A percentile compares a stretch with the other conserved stretches of the same genome.
These are phyloP conservation scores for Fusarium penzigii DNA, from an alignment of 2,329 filamentous ascomycete genomes.

Conservation along the genomic window DNA sequence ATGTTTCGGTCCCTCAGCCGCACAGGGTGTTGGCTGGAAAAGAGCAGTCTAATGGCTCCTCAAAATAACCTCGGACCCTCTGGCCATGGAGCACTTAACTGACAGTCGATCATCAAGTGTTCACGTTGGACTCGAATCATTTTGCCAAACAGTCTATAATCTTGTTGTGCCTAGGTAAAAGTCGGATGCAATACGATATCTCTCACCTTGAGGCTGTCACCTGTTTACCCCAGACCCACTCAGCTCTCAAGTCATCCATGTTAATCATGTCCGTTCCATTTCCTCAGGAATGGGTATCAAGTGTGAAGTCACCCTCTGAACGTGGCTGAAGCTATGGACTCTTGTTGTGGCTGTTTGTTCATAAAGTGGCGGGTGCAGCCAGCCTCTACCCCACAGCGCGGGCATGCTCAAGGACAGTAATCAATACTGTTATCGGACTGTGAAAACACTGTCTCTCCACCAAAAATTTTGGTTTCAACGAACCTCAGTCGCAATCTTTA, in stretches of 20 bases:
- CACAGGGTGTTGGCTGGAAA: too few species aligned
- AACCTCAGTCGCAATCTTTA: slow-evolving; percentile 9
- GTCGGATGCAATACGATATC: background rate
- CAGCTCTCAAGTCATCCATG: slow-evolving; percentile 2
- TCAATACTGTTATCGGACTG: background rate
- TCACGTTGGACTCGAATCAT: too few species aligned
- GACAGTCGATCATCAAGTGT: too few species aligned
- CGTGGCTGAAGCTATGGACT: slow-evolving; percentile 3
- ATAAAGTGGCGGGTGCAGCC: slow-evolving; percentile 1
- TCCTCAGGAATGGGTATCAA: slow-evolving; percentile 2
- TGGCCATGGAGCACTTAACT: too few species aligned
- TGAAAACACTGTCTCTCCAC: slow-evolving; percentile 16
- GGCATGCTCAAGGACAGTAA: background rate
- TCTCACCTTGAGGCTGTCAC: slow-evolving; percentile 5
- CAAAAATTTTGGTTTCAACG: slow-evolving; percentile 23
- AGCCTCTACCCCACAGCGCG: slow-evolving; percentile 2
- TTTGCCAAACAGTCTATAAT: too few species aligned
- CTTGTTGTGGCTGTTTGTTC: background rate
- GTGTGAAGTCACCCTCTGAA: too few species aligned
- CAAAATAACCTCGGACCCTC: too few species aligned
- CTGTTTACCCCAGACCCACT: slow-evolving; percentile 13
- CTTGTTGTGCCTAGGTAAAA: too few species aligned
- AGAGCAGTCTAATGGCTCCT: too few species aligned
- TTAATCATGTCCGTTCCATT: slow-evolving; percentile 15
- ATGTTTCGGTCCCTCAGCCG: background rate